Evolutionary conservation across 202 grass and related monocot genomes (phyloP).

Genomic region (Miscanthus sacchariflorus): DNA sequence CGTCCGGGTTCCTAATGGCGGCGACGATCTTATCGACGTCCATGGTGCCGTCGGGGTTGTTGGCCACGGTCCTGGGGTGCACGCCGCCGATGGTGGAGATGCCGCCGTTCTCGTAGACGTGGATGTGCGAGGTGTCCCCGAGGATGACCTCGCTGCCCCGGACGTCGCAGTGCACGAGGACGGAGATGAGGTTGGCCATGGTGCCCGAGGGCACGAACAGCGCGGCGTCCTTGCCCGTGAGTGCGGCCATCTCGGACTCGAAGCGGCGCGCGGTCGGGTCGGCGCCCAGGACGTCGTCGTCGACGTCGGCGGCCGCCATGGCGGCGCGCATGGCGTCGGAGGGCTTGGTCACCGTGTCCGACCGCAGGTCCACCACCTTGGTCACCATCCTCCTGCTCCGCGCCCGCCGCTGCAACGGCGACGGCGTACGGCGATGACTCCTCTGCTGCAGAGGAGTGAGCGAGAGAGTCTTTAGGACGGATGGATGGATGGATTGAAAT

Average conservation of each 20-base stretch:
- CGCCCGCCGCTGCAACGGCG: background rate
- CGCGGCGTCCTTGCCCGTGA: slow-evolving; percentile 85
- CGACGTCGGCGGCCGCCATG: slow-evolving; percentile 90
- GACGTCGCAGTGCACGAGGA: slow-evolving; percentile 86
- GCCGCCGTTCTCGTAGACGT: slow-evolving; percentile 94
- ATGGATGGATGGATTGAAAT: background rate
- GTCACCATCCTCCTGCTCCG: slow-evolving; percentile 56
- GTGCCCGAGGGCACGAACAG: slow-evolving; percentile 98
- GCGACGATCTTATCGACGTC: slow-evolving; percentile 71
- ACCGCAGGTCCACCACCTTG: slow-evolving; percentile 83
- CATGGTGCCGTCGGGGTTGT: slow-evolving; percentile 89
- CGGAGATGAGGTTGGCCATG: slow-evolving; percentile 94
- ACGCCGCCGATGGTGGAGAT: slow-evolving; percentile 86
- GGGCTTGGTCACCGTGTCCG: slow-evolving; percentile 95
- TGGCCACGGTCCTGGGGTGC: slow-evolving; percentile 73
- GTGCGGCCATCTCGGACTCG: slow-evolving; percentile 70
- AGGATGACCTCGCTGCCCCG: slow-evolving; percentile 93
- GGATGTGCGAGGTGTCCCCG: slow-evolving; percentile 88
- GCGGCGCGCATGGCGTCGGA: slow-evolving; percentile 82
- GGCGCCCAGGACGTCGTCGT: slow-evolving; percentile 82
- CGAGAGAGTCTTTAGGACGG: background rate
- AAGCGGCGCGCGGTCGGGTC: slow-evolving; percentile 76
- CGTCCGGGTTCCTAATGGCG: slow-evolving; percentile 60
- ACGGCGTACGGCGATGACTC: too few species aligned
- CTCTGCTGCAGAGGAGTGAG: background rate